phyloP scores from a whole-genome alignment of 768 basidiomycete species.

The Tephrocybe sp. region DNA sequence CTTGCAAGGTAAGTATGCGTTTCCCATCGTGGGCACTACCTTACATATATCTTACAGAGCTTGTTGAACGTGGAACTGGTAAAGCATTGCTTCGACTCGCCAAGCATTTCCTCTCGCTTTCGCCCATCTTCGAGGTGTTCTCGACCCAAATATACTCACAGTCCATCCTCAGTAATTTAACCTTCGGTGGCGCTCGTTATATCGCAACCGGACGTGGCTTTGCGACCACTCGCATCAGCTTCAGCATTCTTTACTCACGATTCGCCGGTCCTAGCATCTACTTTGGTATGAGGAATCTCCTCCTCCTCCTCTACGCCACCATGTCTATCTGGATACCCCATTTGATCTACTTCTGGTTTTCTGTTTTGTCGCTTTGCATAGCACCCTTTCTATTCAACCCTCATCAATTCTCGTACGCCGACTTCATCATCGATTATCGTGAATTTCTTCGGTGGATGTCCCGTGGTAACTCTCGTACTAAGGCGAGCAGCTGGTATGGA shows the following conservation, averaged over 20 bases:
- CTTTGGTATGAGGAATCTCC: conserved; percentile 93
- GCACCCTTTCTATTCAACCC: conserved; percentile 99
- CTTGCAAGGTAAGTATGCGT: conserved; percentile 74
- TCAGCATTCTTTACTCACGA: conserved; percentile 95
- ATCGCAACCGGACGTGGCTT: conserved; percentile 99
- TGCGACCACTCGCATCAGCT: conserved; percentile 93
- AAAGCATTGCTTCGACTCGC: conserved; percentile 91
- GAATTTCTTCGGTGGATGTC: conserved; percentile 99
- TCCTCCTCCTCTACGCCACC: conserved; percentile 88
- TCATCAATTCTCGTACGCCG: conserved; percentile 97
- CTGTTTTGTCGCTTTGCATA: conserved; percentile 90
- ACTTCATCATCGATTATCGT: conserved; percentile 98
- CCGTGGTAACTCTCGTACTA: conserved; percentile 93
- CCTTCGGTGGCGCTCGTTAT: conserved; percentile 97
- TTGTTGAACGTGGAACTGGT: conserved; percentile 94
- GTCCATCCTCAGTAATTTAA: conserved; percentile 94
- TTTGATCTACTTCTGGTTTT: conserved; percentile 99
- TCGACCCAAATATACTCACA: conserved; percentile 98
- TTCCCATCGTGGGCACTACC: background rate
- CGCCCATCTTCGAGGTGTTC: conserved; percentile 98
- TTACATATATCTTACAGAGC: conserved; percentile 50
- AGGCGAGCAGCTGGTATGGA: conserved; percentile 98
- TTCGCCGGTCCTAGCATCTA: conserved; percentile 99
- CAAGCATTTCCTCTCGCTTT: conserved; percentile 96
- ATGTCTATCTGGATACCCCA: conserved; percentile 92